These are phyloP conservation scores for Cutaneotrichosporon sp. DNA, from an alignment of 1,284 basidiomycete species.

Conservation along the genomic window DNA sequence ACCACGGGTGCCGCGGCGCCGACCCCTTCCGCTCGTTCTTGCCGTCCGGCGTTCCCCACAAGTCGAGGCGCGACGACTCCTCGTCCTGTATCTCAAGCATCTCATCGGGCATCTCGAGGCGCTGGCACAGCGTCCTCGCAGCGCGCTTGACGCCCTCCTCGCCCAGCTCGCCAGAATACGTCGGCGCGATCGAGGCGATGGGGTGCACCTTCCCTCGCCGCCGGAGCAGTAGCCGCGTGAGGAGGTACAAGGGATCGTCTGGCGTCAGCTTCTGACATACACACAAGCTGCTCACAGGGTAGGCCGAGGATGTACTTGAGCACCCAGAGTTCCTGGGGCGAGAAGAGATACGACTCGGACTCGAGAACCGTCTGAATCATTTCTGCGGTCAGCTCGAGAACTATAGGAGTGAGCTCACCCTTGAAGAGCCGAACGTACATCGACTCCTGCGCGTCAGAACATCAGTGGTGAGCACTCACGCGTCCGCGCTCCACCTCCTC, in stretches of 20 bases:
- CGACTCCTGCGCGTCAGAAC: slow-evolving; percentile 44
- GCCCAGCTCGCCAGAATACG: slow-evolving; percentile 67
- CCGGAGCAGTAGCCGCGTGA: slow-evolving; percentile 78
- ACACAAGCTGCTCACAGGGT: slow-evolving; percentile 59
- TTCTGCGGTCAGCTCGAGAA: slow-evolving; percentile 48
- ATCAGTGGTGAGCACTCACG: not conserved
- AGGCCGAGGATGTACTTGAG: slow-evolving; percentile 61
- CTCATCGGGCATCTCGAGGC: slow-evolving; percentile 24
- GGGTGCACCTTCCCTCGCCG: slow-evolving; percentile 76
- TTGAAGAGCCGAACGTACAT: slow-evolving; percentile 63
- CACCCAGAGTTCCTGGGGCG: slow-evolving; percentile 63
- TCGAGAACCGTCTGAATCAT: slow-evolving; percentile 64
- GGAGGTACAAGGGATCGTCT: slow-evolving; percentile 82
- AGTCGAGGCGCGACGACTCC: not conserved
- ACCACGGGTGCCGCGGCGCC: slow-evolving; percentile 47
- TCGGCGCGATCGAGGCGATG: slow-evolving; percentile 60
- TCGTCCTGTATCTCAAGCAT: slow-evolving; percentile 13
- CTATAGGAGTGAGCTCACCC: slow-evolving; percentile 48
- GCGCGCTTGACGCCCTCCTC: slow-evolving; percentile 62
- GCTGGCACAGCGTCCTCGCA: slow-evolving; percentile 62
- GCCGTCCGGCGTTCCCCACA: not conserved
- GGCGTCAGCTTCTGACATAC: slow-evolving; percentile 11
- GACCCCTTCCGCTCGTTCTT: slow-evolving; percentile 7
- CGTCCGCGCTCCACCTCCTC: slow-evolving; percentile 2
- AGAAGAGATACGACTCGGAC: slow-evolving; percentile 66